Percentiles rank a stretch among this genome's conserved stretches.
phyloP scores from a whole-genome alignment of 768 basidiomycete species.

The Clathrus columnatus region DNA sequence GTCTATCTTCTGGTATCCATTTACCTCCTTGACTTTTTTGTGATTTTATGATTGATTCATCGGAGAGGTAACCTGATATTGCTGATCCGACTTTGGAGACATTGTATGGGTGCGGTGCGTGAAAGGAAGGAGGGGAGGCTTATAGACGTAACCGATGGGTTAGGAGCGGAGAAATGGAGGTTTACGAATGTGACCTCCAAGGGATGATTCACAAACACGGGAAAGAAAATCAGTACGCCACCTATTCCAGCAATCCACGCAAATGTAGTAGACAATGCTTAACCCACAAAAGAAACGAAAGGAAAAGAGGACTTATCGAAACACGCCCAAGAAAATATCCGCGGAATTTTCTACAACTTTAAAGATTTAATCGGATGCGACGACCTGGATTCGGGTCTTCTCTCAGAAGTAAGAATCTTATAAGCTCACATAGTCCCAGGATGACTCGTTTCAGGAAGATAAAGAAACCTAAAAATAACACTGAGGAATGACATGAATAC shows the following conservation, averaged over 20 bases:
- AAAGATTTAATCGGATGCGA: constrained; percentile 53
- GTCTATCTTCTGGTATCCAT: constrained; percentile 63
- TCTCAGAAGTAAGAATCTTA: constrained; percentile 20
- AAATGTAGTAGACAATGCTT: constrained; percentile 16
- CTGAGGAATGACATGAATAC: constrained; percentile 32
- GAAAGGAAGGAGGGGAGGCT: constrained; percentile 16
- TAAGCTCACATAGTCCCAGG: constrained; percentile 49
- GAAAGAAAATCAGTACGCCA: neutral
- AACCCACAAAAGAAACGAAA: no score
- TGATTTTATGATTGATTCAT: constrained; percentile 40
- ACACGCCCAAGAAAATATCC: neutral
- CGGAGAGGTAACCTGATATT: constrained; percentile 50
- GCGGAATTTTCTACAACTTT: neutral
- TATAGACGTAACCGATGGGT: constrained; percentile 51
- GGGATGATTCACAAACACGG: neutral
- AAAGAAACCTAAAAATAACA: constrained; percentile 31
- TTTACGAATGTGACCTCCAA: neutral
- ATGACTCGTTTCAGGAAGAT: constrained; percentile 62
- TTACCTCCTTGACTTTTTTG: constrained; percentile 39
- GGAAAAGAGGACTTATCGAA: neutral
- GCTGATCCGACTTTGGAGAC: constrained; percentile 46
- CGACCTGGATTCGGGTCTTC: constrained; percentile 22
- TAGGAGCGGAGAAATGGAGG: constrained; percentile 32
- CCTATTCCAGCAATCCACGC: neutral
- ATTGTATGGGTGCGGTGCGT: neutral